These are phyloP conservation scores for Scedosporium apiospermum DNA, from an alignment of 2,329 filamentous ascomycete species.

Conservation along the genomic window DNA sequence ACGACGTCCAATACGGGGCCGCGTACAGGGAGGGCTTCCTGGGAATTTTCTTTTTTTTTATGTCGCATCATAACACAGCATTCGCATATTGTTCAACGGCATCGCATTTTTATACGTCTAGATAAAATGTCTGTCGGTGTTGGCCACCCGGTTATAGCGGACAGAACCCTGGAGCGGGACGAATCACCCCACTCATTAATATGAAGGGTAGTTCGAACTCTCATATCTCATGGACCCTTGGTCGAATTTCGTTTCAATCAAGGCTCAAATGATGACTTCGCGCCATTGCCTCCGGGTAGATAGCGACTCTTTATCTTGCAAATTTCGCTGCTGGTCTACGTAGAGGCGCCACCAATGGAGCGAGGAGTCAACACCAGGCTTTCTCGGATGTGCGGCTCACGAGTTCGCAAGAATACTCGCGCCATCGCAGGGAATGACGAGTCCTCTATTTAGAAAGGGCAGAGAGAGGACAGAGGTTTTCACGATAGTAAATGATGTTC, in stretches of 20 bases:
- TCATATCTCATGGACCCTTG: background rate
- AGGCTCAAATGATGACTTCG: background rate
- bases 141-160: too few relatives aligned
- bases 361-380: background rate
- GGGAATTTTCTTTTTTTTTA: too few relatives aligned
- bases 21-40: too few relatives aligned
- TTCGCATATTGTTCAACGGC: too few relatives aligned
- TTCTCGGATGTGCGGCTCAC: background rate
- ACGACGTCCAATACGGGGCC: background rate
- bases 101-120: too few relatives aligned
- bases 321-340: background rate
- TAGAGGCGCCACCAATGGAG: background rate
- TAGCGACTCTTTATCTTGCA: background rate
- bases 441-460: background rate
- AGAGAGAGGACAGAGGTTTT: background rate
- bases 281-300: background rate
- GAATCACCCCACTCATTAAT: background rate
- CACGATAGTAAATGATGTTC: background rate
- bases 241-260: background rate
- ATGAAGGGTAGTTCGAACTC: background rate
- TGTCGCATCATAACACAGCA: too few relatives aligned
- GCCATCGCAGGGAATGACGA: background rate
- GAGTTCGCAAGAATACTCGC: background rate
- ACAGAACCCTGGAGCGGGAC: background rate
- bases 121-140: too few relatives aligned